Base-by-base conservation (phyloP, 768 basidiomycete species). In the Lentinula lateritia region DNA sequence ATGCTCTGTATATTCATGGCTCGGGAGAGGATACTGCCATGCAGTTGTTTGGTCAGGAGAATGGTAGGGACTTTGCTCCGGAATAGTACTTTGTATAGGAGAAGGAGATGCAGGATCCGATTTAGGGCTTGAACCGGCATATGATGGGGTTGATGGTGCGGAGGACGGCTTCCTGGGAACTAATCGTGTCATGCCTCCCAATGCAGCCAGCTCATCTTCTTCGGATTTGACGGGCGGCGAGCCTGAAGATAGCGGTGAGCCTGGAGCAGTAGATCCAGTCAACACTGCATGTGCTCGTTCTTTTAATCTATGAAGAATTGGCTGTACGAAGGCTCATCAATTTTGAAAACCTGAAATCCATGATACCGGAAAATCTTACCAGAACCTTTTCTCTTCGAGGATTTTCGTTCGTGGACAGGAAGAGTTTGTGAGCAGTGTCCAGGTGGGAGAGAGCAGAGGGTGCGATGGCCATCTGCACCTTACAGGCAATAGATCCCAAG, bases 361-460 rank as follows among this genome's bases (percentile, higher is more conserved):
- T 34, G 10, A 38, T 10, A 9, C 13, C 16, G n/a, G 60, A 32
- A 59, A n/a, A 28, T 76, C 82, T 58, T 59, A 86, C 87, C 63
- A 89, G 69, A 36, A 89, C 84, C 67, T 85, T 87, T 13, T 76
- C 75, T 12, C 83, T 83, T 42, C 83, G 78, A 6, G 81, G 69
- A 53, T 74, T 79, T 64, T 84, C 80, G 3, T 80, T 76, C 3
- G 87, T 84, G 36, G 76, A 76, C 43, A 77, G 72, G 67, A 89
- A 89, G 10, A 89, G 70, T 59, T 77, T 79, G 64, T 77, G 79
- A 0, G 86, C 87, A 1, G 82, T 80, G 53, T 88, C 87, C n/a
- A 90, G 71, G 67, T 88, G 83, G 2, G 83, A 82, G n/a, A 87
- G 70, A 2, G 88, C 87, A 60, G 86, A 87, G 0, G 80, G 85